Conservation (phyloP, 2,329 filamentous ascomycete genomes). For the Corinectria fuckeliana region DNA sequence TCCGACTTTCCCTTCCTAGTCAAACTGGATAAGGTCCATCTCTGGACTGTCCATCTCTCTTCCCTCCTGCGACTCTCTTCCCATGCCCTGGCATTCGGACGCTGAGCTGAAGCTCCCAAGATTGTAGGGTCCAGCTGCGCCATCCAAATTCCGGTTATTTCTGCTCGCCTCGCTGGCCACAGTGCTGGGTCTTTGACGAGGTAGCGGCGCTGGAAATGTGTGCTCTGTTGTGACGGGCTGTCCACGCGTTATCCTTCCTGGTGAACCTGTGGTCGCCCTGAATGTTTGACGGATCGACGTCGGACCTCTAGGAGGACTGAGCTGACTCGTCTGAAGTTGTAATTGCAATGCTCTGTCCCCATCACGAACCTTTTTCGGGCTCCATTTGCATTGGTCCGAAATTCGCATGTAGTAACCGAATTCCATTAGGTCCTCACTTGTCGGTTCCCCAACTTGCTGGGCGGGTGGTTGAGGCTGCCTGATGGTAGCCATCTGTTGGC, state of each 20-base stretch:
- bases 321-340: background rate
- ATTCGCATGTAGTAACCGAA: conserved; percentile 17
- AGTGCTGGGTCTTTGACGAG: background rate
- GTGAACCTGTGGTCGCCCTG: background rate
- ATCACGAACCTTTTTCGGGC: conserved; percentile 21
- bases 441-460: conserved; percentile 51
- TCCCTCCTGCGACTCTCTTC: too few relatives aligned
- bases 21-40: background rate
- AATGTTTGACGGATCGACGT: background rate
- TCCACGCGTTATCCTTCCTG: background rate
- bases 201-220: background rate
- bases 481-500: background rate
- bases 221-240: background rate
- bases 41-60: background rate
- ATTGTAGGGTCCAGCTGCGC: background rate
- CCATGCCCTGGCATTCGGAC: background rate
- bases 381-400: conserved; percentile 21
- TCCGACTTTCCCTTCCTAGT: background rate
- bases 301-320: background rate
- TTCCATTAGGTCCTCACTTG: conserved; percentile 55
- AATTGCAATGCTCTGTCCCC: conserved; percentile 12
- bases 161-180: background rate
- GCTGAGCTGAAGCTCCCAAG: background rate
- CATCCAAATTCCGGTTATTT: background rate
- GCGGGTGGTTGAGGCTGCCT: background rate